Evolutionary conservation across 257 asterid species (phyloP), one percentile per base, ranked within the genome.

Genomic region (Petunia secreta): DNA sequence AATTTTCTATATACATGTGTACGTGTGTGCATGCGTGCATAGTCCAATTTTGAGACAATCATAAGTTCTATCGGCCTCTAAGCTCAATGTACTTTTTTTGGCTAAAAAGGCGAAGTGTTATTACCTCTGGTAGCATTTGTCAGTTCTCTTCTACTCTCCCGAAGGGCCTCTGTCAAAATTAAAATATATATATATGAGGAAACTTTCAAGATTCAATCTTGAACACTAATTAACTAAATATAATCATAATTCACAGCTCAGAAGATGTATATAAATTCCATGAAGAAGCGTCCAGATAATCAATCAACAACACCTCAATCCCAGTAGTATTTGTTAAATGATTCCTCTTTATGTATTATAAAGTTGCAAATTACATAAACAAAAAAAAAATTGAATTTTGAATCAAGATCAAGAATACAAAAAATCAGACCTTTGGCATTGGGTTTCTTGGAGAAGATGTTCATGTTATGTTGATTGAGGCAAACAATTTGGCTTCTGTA

Each of bases 121-220:
- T 25, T 75, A 93, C 98, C 98, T 91, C 98, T 88, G 59, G 97
- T 92, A 46, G 98, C 95, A 85, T 89, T 88, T 50, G 92, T 54
- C 92, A 93, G 90, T 82, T 93, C 96, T 80, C 96, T 83, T 84
- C 89, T 93, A 83, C 98, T 93, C 86, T 87, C 90, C 69, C 98
- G 84, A 64, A 93, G 91, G 66, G 91, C 93, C 92, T 93, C 97
- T 93, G 97, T 7, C 41, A 54, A 44, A 2, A 57, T 36, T 37
- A 41, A 63, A 38, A 5, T 2, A 25, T 25, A 25, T 25, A 50
- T 10, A 50, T 50, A 48, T 8, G 2, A 6, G 53, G 6, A 46
- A 46, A 4, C 7, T 7, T 34, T 63, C 44, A 36, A 63, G 10
- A 63, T 3, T 63, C 3, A 63, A 36, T 1, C 9, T 62, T 36